Evolutionary conservation across 176 grass and related monocot species (phyloP).

Genomic region (Phoenix dactylifera): DNA sequence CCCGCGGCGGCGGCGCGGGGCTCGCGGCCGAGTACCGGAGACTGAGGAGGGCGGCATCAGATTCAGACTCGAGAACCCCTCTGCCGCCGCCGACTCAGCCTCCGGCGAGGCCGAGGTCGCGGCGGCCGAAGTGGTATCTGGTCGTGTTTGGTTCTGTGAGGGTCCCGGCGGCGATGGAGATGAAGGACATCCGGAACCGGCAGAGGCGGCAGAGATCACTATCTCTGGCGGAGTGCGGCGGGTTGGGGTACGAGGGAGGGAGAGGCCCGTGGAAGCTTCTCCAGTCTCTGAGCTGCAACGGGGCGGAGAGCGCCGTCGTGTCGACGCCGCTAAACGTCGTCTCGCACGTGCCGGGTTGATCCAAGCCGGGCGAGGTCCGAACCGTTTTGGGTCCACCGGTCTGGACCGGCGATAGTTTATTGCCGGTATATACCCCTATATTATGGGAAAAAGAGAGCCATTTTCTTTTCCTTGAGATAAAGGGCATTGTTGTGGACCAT

Average conservation of each 20-base stretch:
- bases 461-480: no score
- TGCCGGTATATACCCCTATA: no score
- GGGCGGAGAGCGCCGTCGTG: neutral
- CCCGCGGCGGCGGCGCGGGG: no score
- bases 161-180: neutral
- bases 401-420: no score
- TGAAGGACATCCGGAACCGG: conserved; percentile 4
- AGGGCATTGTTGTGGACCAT: no score
- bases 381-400: no score
- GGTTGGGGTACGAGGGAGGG: neutral
- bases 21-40: neutral
- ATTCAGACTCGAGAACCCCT: neutral
- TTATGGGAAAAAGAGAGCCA: no score
- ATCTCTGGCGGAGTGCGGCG: neutral
- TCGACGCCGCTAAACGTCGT: neutral
- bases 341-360: no score
- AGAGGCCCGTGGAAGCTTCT: conserved; percentile 15
- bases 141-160: conserved; percentile 5
- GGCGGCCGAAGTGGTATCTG: neutral
- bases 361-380: no score
- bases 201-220: neutral
- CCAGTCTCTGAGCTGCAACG: conserved; percentile 17
- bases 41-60: neutral
- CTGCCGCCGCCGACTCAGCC: neutral
- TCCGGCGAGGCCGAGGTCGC: neutral